Conservation (phyloP, 805 yeast species). For the Lipomyces lipofer region DNA sequence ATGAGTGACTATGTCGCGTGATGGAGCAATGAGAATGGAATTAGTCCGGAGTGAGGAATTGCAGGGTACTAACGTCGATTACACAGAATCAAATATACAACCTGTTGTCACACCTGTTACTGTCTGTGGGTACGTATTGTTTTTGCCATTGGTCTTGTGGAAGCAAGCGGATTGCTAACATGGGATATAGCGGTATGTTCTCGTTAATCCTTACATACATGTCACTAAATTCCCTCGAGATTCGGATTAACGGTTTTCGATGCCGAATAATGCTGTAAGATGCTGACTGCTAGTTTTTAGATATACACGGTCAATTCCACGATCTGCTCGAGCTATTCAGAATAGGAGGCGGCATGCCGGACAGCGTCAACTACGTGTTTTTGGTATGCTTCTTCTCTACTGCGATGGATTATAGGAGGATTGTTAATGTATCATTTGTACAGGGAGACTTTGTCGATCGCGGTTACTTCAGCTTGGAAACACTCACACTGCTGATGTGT, state of each 20-base stretch:
- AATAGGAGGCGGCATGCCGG: slow-evolving; percentile 90
- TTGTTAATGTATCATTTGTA: not conserved
- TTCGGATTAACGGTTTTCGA: too few species aligned
- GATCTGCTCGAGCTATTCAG: slow-evolving; percentile 87
- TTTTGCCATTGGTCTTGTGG: too few species aligned
- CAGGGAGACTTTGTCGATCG: slow-evolving; percentile 94
- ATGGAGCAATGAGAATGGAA: too few species aligned
- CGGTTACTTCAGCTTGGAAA: slow-evolving; percentile 93
- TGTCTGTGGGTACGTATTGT: slow-evolving; percentile 60
- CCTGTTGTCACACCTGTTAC: slow-evolving; percentile 93
- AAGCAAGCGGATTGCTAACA: not conserved
- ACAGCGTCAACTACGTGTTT: slow-evolving; percentile 76
- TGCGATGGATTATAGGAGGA: not conserved
- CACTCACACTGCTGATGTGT: slow-evolving; percentile 91
- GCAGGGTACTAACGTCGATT: not conserved
- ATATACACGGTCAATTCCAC: slow-evolving; percentile 97
- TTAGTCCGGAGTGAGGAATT: not conserved
- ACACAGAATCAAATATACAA: slow-evolving; percentile 78
- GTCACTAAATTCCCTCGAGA: too few species aligned
- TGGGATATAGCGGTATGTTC: slow-evolving; percentile 16
- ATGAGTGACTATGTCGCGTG: too few species aligned
- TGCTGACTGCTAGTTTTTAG: slow-evolving; percentile 39
- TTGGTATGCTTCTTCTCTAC: slow-evolving; percentile 38
- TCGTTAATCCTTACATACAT: not conserved
- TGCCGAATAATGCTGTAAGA: not conserved